phyloP scores from a whole-genome alignment of 2,329 filamentous ascomycete genomes.

The Aureobasidium sp. region DNA sequence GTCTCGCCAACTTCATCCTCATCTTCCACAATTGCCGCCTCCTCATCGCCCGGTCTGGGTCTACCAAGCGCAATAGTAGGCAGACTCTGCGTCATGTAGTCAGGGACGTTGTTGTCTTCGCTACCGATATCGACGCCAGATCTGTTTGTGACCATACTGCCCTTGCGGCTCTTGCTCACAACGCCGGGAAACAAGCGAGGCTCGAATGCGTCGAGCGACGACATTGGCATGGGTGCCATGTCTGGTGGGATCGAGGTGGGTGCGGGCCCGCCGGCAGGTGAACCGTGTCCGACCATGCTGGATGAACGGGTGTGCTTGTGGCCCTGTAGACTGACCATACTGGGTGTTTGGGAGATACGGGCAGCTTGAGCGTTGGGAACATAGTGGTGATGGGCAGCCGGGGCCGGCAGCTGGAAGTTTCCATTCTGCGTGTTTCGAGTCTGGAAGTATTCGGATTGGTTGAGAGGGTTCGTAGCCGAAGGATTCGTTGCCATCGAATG shows the following conservation, averaged over 20 bases:
- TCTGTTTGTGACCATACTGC: constrained; percentile 17
- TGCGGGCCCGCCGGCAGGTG: constrained; percentile 3
- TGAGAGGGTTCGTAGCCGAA: constrained; percentile 27
- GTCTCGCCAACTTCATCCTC: constrained; percentile 11
- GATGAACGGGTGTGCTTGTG: constrained; percentile 21
- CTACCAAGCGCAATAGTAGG: constrained; percentile 6
- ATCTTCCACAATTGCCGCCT: background rate
- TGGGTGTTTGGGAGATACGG: constrained; percentile 25
- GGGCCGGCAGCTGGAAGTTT: constrained; percentile 21
- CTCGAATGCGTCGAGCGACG: constrained; percentile 33
- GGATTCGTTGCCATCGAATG: constrained; percentile 33
- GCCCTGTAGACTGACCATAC: constrained; percentile 17
- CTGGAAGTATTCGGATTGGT: constrained; percentile 17
- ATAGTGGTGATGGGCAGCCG: constrained; percentile 23
- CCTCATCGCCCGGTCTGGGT: background rate
- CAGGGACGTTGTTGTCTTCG: background rate
- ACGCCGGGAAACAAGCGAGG: constrained; percentile 66
- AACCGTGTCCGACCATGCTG: constrained; percentile 25
- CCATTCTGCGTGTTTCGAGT: constrained; percentile 7
- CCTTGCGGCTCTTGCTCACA: constrained; percentile 39
- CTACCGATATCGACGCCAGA: background rate
- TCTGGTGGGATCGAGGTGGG: constrained; percentile 11
- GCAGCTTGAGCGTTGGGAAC: constrained; percentile 28
- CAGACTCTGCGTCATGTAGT: constrained; percentile 11
- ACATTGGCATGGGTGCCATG: constrained; percentile 6